phyloP scores from a whole-genome alignment of 495 filamentous ascomycete species.

The Xylaria nigripes region DNA sequence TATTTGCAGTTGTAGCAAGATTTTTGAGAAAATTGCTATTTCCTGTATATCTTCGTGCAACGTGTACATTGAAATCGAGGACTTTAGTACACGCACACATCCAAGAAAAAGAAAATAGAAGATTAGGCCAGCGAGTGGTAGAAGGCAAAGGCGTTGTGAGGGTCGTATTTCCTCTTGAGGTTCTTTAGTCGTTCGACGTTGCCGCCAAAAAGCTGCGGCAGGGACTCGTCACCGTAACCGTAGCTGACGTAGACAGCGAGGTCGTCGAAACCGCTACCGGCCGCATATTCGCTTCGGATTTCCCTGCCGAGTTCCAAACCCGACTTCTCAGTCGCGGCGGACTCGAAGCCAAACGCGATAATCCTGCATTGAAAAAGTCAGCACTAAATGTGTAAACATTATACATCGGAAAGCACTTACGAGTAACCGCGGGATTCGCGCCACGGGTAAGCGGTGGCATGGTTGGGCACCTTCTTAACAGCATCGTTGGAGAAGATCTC shows the following conservation, averaged over 20 bases:
- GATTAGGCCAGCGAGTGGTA: background rate
- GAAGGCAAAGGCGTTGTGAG: slow-evolving; percentile 22
- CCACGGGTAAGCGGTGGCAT: slow-evolving; percentile 28
- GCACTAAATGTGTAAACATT: background rate
- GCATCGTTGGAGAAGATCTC: slow-evolving; percentile 26
- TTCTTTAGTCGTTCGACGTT: slow-evolving; percentile 24
- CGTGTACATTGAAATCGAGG: too few species aligned
- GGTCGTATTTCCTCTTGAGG: slow-evolving; percentile 31
- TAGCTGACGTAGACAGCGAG: slow-evolving; percentile 32
- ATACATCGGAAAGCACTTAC: background rate
- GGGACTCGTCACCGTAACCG: slow-evolving; percentile 33
- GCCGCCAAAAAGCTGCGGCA: slow-evolving; percentile 22
- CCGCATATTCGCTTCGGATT: background rate
- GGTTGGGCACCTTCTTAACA: slow-evolving; percentile 15
- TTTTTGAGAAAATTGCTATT: too few species aligned
- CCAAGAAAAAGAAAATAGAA: too few species aligned
- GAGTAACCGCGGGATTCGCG: slow-evolving; percentile 3
- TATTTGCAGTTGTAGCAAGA: too few species aligned
- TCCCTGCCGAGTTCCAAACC: background rate
- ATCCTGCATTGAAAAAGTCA: background rate
- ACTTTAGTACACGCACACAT: too few species aligned
- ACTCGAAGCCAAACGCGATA: background rate
- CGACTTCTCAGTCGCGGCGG: background rate
- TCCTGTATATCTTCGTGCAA: too few species aligned
- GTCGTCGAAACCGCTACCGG: slow-evolving; percentile 8